These are phyloP conservation scores for Colletotrichum tofieldiae DNA, from an alignment of 2,329 filamentous ascomycete genomes.

Conservation along the genomic window DNA sequence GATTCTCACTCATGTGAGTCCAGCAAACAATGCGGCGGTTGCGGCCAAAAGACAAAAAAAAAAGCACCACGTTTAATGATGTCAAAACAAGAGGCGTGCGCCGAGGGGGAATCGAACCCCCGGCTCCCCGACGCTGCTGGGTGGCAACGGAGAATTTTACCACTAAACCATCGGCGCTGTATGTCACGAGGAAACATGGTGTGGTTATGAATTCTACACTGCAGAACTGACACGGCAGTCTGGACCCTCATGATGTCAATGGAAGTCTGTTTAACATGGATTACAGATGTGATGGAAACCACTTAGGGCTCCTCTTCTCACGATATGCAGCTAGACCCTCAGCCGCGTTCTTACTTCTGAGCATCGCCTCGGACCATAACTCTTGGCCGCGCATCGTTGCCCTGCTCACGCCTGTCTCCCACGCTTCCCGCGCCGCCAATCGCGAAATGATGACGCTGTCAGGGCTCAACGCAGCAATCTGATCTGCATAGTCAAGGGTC, in stretches of 20 bases:
- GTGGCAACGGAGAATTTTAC: conserved; percentile 44
- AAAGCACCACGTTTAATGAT: too few species aligned
- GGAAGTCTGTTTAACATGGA: not conserved
- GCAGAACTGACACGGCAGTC: too few species aligned
- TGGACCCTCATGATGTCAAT: too few species aligned
- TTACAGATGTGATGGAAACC: conserved; percentile 49
- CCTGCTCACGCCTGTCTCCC: conserved; percentile 53
- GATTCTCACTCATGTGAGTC: too few species aligned
- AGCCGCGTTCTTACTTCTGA: conserved; percentile 49
- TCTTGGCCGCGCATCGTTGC: conserved; percentile 54
- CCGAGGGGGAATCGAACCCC: conserved; percentile 43
- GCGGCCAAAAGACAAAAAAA: too few species aligned
- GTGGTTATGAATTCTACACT: too few species aligned
- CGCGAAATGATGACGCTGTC: conserved; percentile 54
- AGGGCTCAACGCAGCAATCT: conserved; percentile 52
- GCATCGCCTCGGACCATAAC: conserved; percentile 50
- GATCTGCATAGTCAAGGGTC: conserved; percentile 49
- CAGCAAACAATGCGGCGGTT: too few species aligned
- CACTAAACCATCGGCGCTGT: conserved; percentile 43
- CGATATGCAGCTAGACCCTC: conserved; percentile 50
- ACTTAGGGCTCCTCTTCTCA: conserved; percentile 52
- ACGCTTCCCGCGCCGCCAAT: conserved; percentile 51
- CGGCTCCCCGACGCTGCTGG: conserved; percentile 42
- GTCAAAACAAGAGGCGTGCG: not conserved
- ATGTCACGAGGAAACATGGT: too few species aligned